These are phyloP conservation scores for Immersiella caudata DNA, from an alignment of 495 filamentous ascomycete genomes.

Conservation along the genomic window DNA sequence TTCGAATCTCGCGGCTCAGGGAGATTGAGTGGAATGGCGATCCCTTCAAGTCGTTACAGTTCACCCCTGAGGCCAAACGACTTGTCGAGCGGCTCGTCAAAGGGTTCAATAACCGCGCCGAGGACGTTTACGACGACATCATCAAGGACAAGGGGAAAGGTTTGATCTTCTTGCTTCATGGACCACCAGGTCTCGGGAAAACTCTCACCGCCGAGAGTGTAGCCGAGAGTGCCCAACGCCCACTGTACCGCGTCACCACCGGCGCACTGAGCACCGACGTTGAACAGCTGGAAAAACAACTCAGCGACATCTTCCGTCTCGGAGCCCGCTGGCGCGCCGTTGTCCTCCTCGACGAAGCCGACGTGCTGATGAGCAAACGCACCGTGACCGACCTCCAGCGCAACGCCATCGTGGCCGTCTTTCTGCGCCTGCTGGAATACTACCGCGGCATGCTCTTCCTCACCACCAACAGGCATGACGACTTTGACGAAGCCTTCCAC, in stretches of 20 bases:
- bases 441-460: conserved; percentile 51
- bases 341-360: conserved; percentile 44
- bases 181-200: conserved; percentile 18
- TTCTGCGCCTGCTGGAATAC: conserved; percentile 56
- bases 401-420: conserved; percentile 32
- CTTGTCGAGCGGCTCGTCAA: not conserved
- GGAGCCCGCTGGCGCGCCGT: conserved; percentile 28
- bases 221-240: not conserved
- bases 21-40: conserved; percentile 11
- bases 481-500: conserved; percentile 38
- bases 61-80: not conserved
- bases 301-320: conserved; percentile 15
- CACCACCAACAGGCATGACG: conserved; percentile 33
- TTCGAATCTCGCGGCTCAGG: not conserved
- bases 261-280: conserved; percentile 26
- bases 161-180: conserved; percentile 18
- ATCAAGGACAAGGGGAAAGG: conserved; percentile 20
- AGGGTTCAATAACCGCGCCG: not conserved
- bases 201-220: conserved; percentile 18
- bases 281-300: not conserved
- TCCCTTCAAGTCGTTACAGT: not conserved
- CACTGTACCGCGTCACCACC: conserved; percentile 3
- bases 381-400: conserved; percentile 24
- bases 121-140: conserved; percentile 12
- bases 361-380: conserved; percentile 38